Percentiles rank a stretch among this genome's conserved stretches.
phyloP scores from a whole-genome alignment of 2,329 filamentous ascomycete species.

The Pseudogymnoascus pannorum region DNA sequence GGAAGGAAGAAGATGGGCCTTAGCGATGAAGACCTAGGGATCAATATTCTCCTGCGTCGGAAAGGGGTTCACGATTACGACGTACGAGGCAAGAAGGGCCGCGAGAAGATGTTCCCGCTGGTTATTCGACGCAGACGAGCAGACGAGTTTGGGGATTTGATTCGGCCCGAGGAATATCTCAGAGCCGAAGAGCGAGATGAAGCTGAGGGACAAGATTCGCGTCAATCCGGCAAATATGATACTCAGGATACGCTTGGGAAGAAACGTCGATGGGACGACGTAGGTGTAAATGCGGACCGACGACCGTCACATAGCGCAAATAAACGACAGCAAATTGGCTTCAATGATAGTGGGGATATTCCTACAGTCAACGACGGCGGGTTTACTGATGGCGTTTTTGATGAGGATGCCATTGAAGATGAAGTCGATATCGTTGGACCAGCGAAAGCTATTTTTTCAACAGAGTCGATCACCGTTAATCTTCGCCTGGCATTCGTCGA shows the following conservation, averaged over 20 bases:
- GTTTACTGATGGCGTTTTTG: slow-evolving; percentile 37
- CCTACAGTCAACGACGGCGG: slow-evolving; percentile 40
- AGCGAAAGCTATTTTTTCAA: slow-evolving; percentile 63
- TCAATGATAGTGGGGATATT: slow-evolving; percentile 25
- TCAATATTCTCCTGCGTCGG: slow-evolving; percentile 82
- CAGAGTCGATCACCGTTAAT: slow-evolving; percentile 58
- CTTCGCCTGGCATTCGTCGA: slow-evolving; percentile 82
- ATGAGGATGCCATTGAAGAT: slow-evolving; percentile 54
- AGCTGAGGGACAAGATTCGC: slow-evolving; percentile 57
- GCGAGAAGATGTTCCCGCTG: slow-evolving; percentile 88
- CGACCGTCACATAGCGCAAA: slow-evolving; percentile 38
- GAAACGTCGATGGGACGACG: slow-evolving; percentile 90
- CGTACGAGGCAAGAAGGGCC: slow-evolving; percentile 80
- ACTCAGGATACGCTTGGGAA: slow-evolving; percentile 65
- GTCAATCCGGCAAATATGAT: slow-evolving; percentile 41
- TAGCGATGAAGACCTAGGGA: slow-evolving; percentile 82
- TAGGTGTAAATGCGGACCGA: slow-evolving; percentile 37
- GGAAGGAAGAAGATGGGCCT: slow-evolving; percentile 79
- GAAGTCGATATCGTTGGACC: slow-evolving; percentile 55
- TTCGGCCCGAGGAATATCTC: slow-evolving; percentile 88
- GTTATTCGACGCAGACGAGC: slow-evolving; percentile 69
- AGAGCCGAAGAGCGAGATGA: slow-evolving; percentile 86
- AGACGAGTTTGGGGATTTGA: slow-evolving; percentile 91
- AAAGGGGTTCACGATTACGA: slow-evolving; percentile 93
- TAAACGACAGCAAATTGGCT: slow-evolving; percentile 51